Base-by-base conservation (phyloP, 768 basidiomycete genomes). In the Trichaptum fuscoviolaceum region DNA sequence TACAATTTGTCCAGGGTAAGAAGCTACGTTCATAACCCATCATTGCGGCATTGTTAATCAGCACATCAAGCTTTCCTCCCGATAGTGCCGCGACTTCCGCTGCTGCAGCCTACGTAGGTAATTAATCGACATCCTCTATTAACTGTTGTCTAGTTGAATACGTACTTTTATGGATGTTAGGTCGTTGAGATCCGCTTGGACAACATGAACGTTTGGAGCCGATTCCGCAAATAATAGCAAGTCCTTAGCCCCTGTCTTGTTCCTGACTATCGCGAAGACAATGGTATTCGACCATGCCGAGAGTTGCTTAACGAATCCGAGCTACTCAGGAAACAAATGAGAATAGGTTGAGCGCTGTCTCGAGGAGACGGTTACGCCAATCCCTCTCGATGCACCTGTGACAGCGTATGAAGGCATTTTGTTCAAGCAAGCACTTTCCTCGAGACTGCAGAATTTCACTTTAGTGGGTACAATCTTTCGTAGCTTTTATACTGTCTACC, bases 111-210 rank as follows among this genome's bases (percentile, higher is more conserved):
- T 73, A 64, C 35, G 8, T 12, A 58, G 25, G 20, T 26, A 7
- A 35, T 24, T 18, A 36, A 4, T 26, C 20, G 9, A n/a, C 20
- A n/a, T 58, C 25, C n/a, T n/a, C 25, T 3, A n/a, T n/a, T 58
- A 26, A 26, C n/a, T 9, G 3, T n/a, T 7, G 2, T 2, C 7
- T 58, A n/a, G 65, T 58, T 57, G 7, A 15, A 23, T 1, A 67
- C 73, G 65, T 58, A 76, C 80, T 70, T 75, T 71, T 59, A 81
- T 65, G 5, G 74, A 67, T 6, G 52, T 58, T 35, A 36, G 65
- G 64, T 79, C 71, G 18, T 71, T 76, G 62, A 82, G 72, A 67
- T 83, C 80, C 2, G 75, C 76, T 64, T 78, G 67, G 35, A 82
- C 8, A 18, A 80, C 59, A 58, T 77, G 73, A 7, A 83, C 61